Percentiles rank a stretch among this genome's conserved stretches.
These are phyloP conservation scores for Ophiorrhiza pumila DNA, from an alignment of 257 asterid species.

Conservation along the genomic window DNA sequence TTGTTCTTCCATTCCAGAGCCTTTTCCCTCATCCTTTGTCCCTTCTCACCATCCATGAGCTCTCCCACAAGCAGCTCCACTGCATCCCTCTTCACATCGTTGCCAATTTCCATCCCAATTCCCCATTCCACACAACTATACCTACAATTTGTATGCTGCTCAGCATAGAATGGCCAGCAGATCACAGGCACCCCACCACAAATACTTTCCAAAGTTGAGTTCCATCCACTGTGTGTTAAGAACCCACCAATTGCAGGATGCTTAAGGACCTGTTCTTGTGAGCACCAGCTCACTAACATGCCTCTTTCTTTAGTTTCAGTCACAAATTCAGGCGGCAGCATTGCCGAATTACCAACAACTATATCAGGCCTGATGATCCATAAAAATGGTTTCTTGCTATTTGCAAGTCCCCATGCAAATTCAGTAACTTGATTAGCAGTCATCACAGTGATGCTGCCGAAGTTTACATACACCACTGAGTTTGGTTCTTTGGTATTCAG, in stretches of 20 bases:
- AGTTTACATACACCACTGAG: slow-evolving; percentile 53
- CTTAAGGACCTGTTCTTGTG: slow-evolving; percentile 43
- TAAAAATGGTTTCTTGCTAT: slow-evolving; percentile 37
- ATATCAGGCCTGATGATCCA: slow-evolving; percentile 59
- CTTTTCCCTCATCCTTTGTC: slow-evolving; percentile 37
- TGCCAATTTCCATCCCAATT: slow-evolving; percentile 48
- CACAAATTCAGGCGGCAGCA: slow-evolving; percentile 42
- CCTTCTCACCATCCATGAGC: slow-evolving; percentile 53
- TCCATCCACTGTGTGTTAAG: slow-evolving; percentile 58
- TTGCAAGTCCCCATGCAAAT: slow-evolving; percentile 57
- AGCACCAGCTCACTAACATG: slow-evolving; percentile 47
- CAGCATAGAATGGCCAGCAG: slow-evolving; percentile 58
- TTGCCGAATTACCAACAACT: slow-evolving; percentile 38
- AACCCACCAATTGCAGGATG: slow-evolving; percentile 55
- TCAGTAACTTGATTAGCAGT: slow-evolving; percentile 40
- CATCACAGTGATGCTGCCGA: slow-evolving; percentile 51
- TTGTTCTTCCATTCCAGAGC: slow-evolving; percentile 40
- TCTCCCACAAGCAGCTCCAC: slow-evolving; percentile 44
- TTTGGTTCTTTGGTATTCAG: slow-evolving; percentile 30
- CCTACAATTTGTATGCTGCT: slow-evolving; percentile 53
- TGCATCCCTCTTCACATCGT: slow-evolving; percentile 42
- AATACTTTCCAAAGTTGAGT: slow-evolving; percentile 45
- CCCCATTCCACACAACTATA: slow-evolving; percentile 42
- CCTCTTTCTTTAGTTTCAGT: slow-evolving; percentile 40
- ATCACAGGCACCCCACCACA: slow-evolving; percentile 43